Evolutionary conservation across 805 yeast species (phyloP), one percentile per base, ranked within the genome.

Genomic region (Saccharomyces jurei): DNA sequence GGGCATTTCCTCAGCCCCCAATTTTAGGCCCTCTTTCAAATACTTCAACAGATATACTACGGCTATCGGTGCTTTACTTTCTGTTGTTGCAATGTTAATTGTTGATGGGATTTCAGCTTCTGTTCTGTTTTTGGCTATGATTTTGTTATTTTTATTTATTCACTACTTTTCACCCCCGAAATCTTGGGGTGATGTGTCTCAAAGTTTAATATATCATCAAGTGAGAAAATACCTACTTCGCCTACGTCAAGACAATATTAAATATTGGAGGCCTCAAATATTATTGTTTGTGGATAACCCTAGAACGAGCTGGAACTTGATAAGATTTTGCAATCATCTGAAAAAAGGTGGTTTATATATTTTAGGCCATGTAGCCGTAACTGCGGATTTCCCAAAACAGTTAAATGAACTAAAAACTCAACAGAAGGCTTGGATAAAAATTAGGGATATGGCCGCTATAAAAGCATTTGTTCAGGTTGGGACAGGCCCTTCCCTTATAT

Each of bases 141-240:
- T 82, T 44, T 73, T 84, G 17, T 71, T 94, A 47, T 87, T 94
- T 61, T 65, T 89, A 48, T 68, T 87, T 52, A 94, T 94, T 59
- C 98, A 94, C 68, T 89, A 90, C 65, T 79, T 82, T 51, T 87
- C 96, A 10, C 97, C 97, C 1, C 97, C 99, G 5, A 90, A 89
- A 66, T 87, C 91, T 32, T 94, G 97, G 91, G 99, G 99, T 36
- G 99, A 94, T 71, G 97, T 94, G 26, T 91, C 98, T 2, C 99
- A 94, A 70, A 82, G 91, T 46, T 77, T 94, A 57, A 92, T 94
- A 50, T 94, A 94, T 69, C 99, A 94, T 67, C 99, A 94, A 71
- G 98, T 94, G 10, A 76, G 99, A 60, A 94, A 94, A 67, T 94
- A 94, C 65, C 53, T 71, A 17, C 72, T 94, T 56, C 76, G 96